Base-by-base conservation (phyloP, 768 basidiomycete genomes). In the Lentinus tigrinus region DNA sequence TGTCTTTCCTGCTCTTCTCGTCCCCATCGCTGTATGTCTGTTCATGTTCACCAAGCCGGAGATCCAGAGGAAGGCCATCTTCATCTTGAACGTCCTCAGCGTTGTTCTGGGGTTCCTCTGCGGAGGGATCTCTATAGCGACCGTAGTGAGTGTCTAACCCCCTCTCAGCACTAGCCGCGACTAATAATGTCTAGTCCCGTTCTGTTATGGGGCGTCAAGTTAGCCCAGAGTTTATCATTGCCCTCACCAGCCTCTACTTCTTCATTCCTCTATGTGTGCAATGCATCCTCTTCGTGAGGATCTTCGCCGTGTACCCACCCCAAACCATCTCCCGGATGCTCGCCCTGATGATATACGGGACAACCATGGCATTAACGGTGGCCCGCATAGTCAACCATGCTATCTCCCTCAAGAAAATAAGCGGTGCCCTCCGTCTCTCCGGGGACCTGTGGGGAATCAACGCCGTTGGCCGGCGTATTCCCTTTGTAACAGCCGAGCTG, bases 191-290 rank as follows among this genome's bases (percentile, higher is more conserved):
- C n/a, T n/a, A 24, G 21, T 8, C 21, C 10, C 43, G 43, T 23
- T 21, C 26, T 7, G 31, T 49, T 14, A 8, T 46, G 50, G 40
- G 72, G 69, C 10, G 52, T 62, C 27, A 38, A 63, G 10, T 62
- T 60, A 5, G 47, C 67, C 3, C 54, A 54, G 3, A 57, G 3
- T 36, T 69, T 10, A 63, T 64, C 27, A 65, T 67, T 3, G 64
- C 65, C 1, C 66, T 64, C 52, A 64, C 68, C 10, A 39, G 57
- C 0, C 51, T 77, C 40, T 57, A 65, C 17, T 58, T 68, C 16
- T 57, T 70, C 44, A 67, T 72, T 1, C 75, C 75, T 4, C 36
- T 76, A 1, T 64, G 75, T 46, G 68, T 75, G 31, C 75, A 78
- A 52, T 71, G 67, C 9, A 73, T 77, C 47, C 70, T 78, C n/a